Evolutionary conservation across 1,284 basidiomycete species (phyloP), one percentile per base, ranked within the genome.

Genomic region (Melampsora abietis-canadensis): DNA sequence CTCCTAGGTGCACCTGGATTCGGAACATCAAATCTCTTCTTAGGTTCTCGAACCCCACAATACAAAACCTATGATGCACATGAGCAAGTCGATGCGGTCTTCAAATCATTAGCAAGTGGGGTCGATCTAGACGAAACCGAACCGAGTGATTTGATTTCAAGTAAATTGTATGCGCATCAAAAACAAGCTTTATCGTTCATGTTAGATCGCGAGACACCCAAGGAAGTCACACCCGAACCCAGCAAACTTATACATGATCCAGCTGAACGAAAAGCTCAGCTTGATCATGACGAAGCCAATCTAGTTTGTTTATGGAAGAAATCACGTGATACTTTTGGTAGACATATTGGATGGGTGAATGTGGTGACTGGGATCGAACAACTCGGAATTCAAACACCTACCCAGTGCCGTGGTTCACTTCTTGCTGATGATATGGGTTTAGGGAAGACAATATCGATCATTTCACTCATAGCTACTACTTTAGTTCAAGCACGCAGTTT

Each of bases 141-240:
- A 81, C 88, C 94, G 70, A 85, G 91, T 61, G 83, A 87, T n/a
- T 88, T 92, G 79, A 88, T 98, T 76, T 89, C 88, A 46, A 96
- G 96, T n/a, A 86, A 83, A 60, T 85, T 99, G 8, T 98, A 98
- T 82, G 91, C 94, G 19, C 96, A 99, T 84, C 96, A 99, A 84
- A 95, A 95, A 84, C 95, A 96, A 82, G 96, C 94, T 27, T 85
- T 99, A 27, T 93, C 94, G 0, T 99, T 99, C 83, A 84, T 99
- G 64, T 85, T 98, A n/a, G 92, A 95, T 79, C 88, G 94, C 51
- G 96, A 99, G 82, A 76, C 61, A 24, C 34, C 34, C 0, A 72
- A 72, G 46, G 75, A 63, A 77, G 77, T 66, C 77, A 79, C 14
- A 57, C 64, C 4, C 24, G 54, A 60, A 48, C 57, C 44, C 48